phyloP scores from a whole-genome alignment of 495 filamentous ascomycete species.

The Podospora pseudoanserina region DNA sequence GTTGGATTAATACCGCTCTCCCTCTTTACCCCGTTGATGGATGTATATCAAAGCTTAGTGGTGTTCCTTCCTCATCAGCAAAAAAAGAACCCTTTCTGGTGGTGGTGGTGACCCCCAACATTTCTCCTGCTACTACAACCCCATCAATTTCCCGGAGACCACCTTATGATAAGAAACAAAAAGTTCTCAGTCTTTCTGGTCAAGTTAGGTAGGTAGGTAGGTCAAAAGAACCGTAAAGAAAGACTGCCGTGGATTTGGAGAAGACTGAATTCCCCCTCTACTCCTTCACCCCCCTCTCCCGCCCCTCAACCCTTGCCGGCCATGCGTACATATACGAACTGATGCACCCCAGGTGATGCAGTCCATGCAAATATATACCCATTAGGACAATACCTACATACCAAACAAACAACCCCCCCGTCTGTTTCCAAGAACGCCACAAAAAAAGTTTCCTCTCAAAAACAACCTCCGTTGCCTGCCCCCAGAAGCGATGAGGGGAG shows the following conservation, averaged over 20 bases:
- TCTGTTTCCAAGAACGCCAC: background rate
- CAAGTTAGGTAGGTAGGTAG: background rate
- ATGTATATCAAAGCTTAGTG: background rate
- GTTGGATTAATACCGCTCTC: background rate
- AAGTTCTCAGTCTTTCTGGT: background rate
- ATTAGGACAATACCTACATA: background rate
- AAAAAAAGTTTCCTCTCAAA: background rate
- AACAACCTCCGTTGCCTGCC: background rate
- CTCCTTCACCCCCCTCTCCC: background rate
- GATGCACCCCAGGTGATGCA: background rate
- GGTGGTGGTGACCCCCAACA: background rate
- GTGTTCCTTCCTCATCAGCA: background rate
- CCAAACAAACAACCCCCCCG: background rate
- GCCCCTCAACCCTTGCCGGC: too few species aligned
- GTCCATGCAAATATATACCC: background rate
- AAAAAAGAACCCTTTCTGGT: background rate
- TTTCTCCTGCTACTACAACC: background rate
- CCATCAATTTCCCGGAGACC: background rate
- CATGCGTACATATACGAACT: background rate
- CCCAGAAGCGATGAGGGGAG: background rate
- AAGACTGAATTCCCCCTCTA: background rate
- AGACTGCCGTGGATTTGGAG: background rate
- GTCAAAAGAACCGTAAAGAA: background rate
- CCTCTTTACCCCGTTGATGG: too few species aligned
- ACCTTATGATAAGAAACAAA: background rate